phyloP scores from a whole-genome alignment of 345 rosid genomes.

The Anacardium occidentale region DNA sequence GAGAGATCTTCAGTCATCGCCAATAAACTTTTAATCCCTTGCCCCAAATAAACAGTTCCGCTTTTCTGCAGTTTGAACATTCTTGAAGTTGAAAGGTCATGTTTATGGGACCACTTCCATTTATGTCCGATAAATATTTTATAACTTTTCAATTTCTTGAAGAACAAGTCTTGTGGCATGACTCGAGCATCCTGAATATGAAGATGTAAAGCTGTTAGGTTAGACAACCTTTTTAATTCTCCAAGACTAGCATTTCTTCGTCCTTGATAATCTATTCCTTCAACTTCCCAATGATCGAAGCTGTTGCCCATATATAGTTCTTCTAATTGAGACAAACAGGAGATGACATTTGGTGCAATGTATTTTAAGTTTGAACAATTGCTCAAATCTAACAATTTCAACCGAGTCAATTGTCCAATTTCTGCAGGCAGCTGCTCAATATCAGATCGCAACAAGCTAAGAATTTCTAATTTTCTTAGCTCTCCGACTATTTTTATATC shows the following conservation, averaged over 20 bases:
- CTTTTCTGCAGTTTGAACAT: too few species aligned
- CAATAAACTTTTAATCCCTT: too few species aligned
- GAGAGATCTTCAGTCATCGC: too few species aligned
- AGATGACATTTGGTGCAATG: slow-evolving; percentile 23
- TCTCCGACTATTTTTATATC: slow-evolving; percentile 15
- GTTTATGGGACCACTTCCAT: neutral
- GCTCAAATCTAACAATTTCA: slow-evolving; percentile 21
- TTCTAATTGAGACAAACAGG: slow-evolving; percentile 21
- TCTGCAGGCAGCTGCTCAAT: slow-evolving; percentile 18
- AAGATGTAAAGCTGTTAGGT: neutral
- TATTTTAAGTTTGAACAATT: slow-evolving; percentile 13
- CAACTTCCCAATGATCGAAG: slow-evolving; percentile 25
- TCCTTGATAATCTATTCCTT: neutral
- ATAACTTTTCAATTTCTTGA: neutral
- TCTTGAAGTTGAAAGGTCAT: neutral
- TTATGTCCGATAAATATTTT: neutral
- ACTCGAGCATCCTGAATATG: neutral
- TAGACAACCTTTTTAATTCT: slow-evolving; percentile 24
- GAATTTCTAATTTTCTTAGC: slow-evolving; percentile 4
- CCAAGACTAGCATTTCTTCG: slow-evolving; percentile 17
- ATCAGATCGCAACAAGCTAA: neutral
- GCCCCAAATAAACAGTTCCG: too few species aligned
- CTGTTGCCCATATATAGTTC: slow-evolving; percentile 21
- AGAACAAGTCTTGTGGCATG: slow-evolving; percentile 12
- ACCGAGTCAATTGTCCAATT: slow-evolving; percentile 18